Base-by-base conservation (phyloP, 257 asterid species). In the Perilla frutescens region DNA sequence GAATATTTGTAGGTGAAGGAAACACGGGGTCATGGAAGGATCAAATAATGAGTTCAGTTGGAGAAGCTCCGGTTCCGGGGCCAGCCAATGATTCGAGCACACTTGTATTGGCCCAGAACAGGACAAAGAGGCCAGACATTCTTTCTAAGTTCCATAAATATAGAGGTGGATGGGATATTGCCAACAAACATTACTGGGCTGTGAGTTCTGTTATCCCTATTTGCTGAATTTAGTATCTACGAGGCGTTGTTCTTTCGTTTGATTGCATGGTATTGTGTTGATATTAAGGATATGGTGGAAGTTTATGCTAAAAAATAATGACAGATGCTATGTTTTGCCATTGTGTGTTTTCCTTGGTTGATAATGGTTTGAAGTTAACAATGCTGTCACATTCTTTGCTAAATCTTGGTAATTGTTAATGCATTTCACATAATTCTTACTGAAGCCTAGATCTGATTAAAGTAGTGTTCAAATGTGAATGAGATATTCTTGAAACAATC, bases 81-180 rank as follows among this genome's bases (percentile, higher is more conserved):
- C 96, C 97, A 2, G 77, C 86, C 26, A 68, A 29, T 67, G 85
- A 83, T 62, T 80, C 20, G 10, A 79, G 84, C 87, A 89, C 86
- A 3, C 98, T 95, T 43, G 83, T 92, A 55, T 84, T 95, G 82
- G 99, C 97, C 0, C 85, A 79, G 76, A 86, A 90, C 80, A 80
- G 98, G 86, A 92, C 99, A 14, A 84, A 68, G 60, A 84, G 99
- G 82, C 97, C 96, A 0, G 97, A 95, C 62, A 85, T 95, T 70
- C 89, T 92, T 61, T 79, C 91, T 7, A 76, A 76, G 62, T 92
- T 95, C 81, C 91, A 71, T 53, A 87, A 83, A 79, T 95, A 95
- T 82, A 86, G 86, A 84, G 98, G 96, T 77, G 99, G 99, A 89
- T 95, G 99, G 98, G 92, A 95, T 70, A 89, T 95, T 83, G 85